Base-by-base conservation (phyloP, 2,329 filamentous ascomycete species). In the Emergomyces africanus region DNA sequence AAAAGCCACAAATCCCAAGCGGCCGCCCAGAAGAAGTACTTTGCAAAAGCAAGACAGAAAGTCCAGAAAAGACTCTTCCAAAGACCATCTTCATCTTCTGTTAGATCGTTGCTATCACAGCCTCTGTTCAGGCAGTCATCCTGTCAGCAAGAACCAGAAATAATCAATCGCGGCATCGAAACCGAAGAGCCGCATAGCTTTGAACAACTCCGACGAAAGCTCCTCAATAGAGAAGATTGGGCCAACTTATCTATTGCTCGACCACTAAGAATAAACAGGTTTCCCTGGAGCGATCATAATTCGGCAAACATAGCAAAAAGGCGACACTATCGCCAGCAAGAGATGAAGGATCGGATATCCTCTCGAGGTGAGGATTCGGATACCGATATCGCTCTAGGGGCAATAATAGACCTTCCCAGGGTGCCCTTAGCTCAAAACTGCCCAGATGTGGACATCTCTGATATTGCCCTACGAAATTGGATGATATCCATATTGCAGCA, bases 201-300 rank as follows among this genome's bases (percentile, higher is more conserved):
- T 54, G 68, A 67, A 18, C 20, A 55, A 6, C 61, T 74, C 39
- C 73, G 71, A 50, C 69, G 63, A 14, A 66, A 66, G 35, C 65
- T 75, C 1, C 69, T 75, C 5, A 60, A 70, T 56, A 67, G 67
- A 49, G 57, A 65, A 5, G 73, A 76, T 59, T 75, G 73, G 74
- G 72, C 68, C n/a, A 66, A 65, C 2, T 61, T 75, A 12, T 69
- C 69, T 10, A 64, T 64, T 5, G 61, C 69, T 12, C 70, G 70
- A 44, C 72, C 73, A 9, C 60, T 74, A 8, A 64, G 67, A 54
- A 55, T 42, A 18, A 33, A 39, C 39, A 10, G 5, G 2, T 55
- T 55, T 39, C 37, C 15, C 14, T 44, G 18, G 18, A 55, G 39
- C 23, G 23, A 33, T 20, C 39, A 10, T 20, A 15, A 46, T 44